Percentiles rank a stretch among this genome's conserved stretches.
phyloP scores from a whole-genome alignment of 2,329 filamentous ascomycete species.

The Penicillium griseofulvum region DNA sequence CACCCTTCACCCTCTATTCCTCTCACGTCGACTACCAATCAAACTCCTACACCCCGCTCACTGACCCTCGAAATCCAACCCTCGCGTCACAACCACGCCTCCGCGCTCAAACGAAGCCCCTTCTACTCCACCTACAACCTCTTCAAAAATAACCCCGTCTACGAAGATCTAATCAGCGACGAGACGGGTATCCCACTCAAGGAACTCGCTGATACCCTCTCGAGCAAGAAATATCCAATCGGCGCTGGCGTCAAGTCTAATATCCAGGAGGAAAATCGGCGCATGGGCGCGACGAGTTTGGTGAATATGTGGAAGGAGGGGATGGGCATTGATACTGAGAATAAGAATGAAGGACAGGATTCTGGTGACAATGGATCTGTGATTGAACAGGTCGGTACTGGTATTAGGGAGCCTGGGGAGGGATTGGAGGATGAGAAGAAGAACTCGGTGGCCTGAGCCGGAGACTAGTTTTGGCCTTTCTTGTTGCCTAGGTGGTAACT shows the following conservation, averaged over 20 bases:
- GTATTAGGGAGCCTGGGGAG: neutral
- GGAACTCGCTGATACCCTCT: constrained; percentile 34
- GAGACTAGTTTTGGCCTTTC: neutral
- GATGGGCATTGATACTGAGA: neutral
- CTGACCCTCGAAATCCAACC: constrained; percentile 28
- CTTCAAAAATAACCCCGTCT: constrained; percentile 22
- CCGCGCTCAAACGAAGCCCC: constrained; percentile 31
- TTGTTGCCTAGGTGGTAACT: neutral
- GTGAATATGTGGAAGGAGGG: constrained; percentile 24
- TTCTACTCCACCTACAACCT: constrained; percentile 31
- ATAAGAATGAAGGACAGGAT: neutral
- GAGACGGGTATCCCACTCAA: constrained; percentile 26
- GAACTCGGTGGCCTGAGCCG: neutral
- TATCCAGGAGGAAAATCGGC: constrained; percentile 18
- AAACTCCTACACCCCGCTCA: neutral
- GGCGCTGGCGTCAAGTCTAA: constrained; percentile 19
- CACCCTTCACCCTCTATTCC: neutral
- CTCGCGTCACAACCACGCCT: constrained; percentile 31
- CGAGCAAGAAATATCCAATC: constrained; percentile 24
- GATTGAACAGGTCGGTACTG: neutral
- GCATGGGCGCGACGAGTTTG: constrained; percentile 29
- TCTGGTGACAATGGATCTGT: neutral
- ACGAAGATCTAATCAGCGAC: constrained; percentile 28
- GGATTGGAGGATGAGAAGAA: neutral
- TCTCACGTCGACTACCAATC: neutral